Conservation (phyloP, 2,329 filamentous ascomycete genomes). For the Cephalotrichum gorgonifer region DNA sequence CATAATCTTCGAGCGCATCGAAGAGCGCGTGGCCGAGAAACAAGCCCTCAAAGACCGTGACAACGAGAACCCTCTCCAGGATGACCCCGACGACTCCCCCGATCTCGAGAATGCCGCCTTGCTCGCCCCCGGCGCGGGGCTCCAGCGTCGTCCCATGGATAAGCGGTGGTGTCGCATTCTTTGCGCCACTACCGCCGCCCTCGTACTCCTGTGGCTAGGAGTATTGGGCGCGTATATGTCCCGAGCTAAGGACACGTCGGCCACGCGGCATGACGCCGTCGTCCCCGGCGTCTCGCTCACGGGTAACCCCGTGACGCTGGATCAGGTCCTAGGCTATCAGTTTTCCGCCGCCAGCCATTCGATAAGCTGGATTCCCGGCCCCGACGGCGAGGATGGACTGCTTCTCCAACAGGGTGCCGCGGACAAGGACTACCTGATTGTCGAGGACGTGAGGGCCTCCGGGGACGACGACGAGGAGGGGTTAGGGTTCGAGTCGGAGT, state of each 20-base stretch:
- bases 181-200: constrained; percentile 48
- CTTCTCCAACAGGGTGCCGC: constrained; percentile 60
- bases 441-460: constrained; percentile 66
- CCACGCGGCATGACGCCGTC: constrained; percentile 57
- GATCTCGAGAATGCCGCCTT: constrained; percentile 44
- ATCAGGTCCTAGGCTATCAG: constrained; percentile 55
- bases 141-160: constrained; percentile 48
- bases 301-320: constrained; percentile 63
- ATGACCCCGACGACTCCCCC: constrained; percentile 4
- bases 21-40: constrained; percentile 37
- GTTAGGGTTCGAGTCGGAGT: background rate
- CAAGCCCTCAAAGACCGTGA: constrained; percentile 11
- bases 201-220: constrained; percentile 57
- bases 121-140: constrained; percentile 25
- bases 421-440: constrained; percentile 66
- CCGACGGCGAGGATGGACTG: constrained; percentile 71
- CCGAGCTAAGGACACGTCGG: constrained; percentile 55
- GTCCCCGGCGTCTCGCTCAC: constrained; percentile 33
- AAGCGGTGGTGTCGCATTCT: constrained; percentile 52
- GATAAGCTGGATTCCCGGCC: constrained; percentile 68
- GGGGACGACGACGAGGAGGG: constrained; percentile 15
- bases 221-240: constrained; percentile 58
- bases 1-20: constrained; percentile 68
- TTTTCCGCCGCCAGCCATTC: constrained; percentile 55
- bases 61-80: background rate